Conservation (phyloP, 345 rosid genomes). For the Rhodamnia argentea region DNA sequence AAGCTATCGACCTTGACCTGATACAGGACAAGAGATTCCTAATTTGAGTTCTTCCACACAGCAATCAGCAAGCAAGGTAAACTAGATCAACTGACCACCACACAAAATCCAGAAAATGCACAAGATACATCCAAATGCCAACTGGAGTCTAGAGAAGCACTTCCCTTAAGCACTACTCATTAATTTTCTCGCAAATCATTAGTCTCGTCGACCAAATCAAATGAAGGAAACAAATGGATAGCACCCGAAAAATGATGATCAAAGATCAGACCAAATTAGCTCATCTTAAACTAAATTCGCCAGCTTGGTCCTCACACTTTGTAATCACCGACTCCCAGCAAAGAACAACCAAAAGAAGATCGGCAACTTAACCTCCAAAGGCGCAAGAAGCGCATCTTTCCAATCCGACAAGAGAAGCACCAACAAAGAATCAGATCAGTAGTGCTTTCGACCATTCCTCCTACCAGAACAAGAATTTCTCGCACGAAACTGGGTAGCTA, state of each 20-base stretch:
- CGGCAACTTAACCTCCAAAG: not conserved
- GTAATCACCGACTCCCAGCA: not conserved
- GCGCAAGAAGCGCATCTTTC: not conserved
- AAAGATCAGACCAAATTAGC: not conserved
- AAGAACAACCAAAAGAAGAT: not conserved
- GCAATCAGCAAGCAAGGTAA: not conserved
- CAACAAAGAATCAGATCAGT: not conserved
- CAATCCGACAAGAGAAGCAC: not conserved
- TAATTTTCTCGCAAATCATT: not conserved
- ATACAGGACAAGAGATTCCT: not conserved
- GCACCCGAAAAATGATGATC: not conserved
- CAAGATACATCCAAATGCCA: not conserved
- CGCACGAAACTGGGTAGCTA: too few species aligned
- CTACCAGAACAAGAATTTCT: not conserved
- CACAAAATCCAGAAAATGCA: not conserved
- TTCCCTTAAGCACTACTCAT: not conserved
- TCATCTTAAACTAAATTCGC: not conserved
- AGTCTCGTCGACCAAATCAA: not conserved
- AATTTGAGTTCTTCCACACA: not conserved
- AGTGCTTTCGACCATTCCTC: not conserved
- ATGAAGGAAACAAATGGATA: not conserved
- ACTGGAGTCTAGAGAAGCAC: too few species aligned
- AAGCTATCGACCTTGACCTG: slow-evolving; percentile 60
- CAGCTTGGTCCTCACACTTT: not conserved
- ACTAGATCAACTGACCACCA: not conserved